These are phyloP conservation scores for Urostyla sp. DNA, from an alignment of 73 alveolate species.

Conservation along the genomic window DNA sequence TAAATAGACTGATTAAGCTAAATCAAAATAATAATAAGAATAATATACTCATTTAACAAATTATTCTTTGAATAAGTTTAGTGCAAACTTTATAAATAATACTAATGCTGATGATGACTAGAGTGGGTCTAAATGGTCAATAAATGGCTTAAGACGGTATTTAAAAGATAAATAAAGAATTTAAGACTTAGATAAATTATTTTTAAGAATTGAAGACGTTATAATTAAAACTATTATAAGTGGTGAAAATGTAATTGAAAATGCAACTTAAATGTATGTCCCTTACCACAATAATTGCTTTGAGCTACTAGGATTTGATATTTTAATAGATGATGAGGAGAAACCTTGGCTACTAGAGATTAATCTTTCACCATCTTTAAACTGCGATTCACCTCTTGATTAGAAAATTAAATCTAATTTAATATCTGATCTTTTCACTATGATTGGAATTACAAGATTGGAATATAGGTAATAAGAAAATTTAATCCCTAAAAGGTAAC, in stretches of 20 bases:
- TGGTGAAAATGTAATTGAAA: conserved; percentile 62
- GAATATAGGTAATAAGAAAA: conserved; percentile 17
- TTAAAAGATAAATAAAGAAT: conserved; percentile 55
- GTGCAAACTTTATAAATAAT: conserved; percentile 84
- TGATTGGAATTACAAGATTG: conserved; percentile 73
- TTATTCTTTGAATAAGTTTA: conserved; percentile 86
- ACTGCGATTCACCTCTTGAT: conserved; percentile 92
- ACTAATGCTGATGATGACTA: conserved; percentile 77
- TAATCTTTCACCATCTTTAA: conserved; percentile 90
- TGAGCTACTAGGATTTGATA: conserved; percentile 87
- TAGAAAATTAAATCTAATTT: conserved; percentile 82
- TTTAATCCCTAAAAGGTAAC: background rate
- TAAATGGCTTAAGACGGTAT: conserved; percentile 71
- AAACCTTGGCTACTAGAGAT: conserved; percentile 97
- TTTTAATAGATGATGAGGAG: conserved; percentile 76
- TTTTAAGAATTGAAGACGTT: conserved; percentile 84
- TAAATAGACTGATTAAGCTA: too few species aligned
- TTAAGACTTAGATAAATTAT: too few species aligned
- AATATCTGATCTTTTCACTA: conserved; percentile 84
- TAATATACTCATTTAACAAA: conserved; percentile 94
- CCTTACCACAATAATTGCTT: conserved; percentile 72
- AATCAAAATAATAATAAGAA: too few species aligned
- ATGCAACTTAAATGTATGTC: conserved; percentile 69
- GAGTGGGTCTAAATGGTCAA: conserved; percentile 89
- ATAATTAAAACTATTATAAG: conserved; percentile 83